phyloP scores from a whole-genome alignment of 306 rosid genomes.

The Vigna reflexopilosa region DNA sequence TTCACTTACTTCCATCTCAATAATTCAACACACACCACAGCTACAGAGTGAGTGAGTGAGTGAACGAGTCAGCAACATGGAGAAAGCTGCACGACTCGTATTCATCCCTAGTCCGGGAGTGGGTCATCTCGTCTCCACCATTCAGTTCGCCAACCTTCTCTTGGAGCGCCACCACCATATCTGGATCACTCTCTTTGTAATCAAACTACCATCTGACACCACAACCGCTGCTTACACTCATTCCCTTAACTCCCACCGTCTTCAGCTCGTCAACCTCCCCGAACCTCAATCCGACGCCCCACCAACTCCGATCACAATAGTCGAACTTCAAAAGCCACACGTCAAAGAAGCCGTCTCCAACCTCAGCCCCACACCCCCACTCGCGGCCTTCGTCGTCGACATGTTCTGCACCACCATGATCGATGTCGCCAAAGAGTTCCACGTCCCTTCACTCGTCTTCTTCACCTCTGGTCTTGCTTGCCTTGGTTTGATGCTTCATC shows the following conservation, averaged over 20 bases:
- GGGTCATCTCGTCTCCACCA: conserved; percentile 54
- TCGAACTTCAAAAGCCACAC: conserved; percentile 39
- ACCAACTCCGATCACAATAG: neutral
- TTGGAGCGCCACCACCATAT: conserved; percentile 49
- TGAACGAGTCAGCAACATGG: neutral
- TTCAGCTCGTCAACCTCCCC: conserved; percentile 52
- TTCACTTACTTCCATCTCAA: too few species aligned
- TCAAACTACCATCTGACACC: conserved; percentile 32
- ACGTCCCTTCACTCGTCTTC: conserved; percentile 56
- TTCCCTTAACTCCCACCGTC: conserved; percentile 33
- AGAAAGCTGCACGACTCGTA: conserved; percentile 49
- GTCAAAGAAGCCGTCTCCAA: conserved; percentile 43
- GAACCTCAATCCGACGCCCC: neutral
- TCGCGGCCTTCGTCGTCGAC: conserved; percentile 70
- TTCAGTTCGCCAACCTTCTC: conserved; percentile 64
- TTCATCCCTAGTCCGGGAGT: conserved; percentile 52
- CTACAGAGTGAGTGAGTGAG: neutral
- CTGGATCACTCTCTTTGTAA: conserved; percentile 51
- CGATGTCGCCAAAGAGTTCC: conserved; percentile 60
- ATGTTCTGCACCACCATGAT: conserved; percentile 62
- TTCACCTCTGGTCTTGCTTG: conserved; percentile 51
- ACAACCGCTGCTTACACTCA: neutral
- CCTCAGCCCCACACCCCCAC: conserved; percentile 21
- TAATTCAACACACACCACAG: too few species aligned
- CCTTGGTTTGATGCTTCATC: conserved; percentile 48